phyloP scores from a whole-genome alignment of 73 alveolate genomes.

The Tetrahymena malaccensis region DNA sequence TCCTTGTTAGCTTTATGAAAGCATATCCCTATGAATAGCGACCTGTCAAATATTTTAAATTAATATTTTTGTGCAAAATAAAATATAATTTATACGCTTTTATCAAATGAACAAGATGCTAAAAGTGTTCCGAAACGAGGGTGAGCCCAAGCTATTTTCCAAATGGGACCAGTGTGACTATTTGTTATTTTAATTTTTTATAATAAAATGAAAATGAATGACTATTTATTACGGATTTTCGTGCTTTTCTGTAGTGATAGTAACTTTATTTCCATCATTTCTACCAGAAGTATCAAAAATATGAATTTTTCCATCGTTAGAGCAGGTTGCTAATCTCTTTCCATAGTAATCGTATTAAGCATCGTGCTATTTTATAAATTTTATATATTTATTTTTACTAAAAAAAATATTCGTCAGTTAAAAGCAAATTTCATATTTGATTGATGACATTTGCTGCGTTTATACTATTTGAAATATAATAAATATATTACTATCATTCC shows the following conservation, averaged over 20 bases:
- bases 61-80: neutral
- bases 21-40: neutral
- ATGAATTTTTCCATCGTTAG: slow-evolving; percentile 40
- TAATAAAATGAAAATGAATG: neutral
- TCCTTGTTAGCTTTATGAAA: neutral
- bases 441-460: neutral
- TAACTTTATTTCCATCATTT: neutral
- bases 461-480: neutral
- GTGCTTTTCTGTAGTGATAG: neutral
- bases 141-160: slow-evolving; percentile 59
- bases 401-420: no score
- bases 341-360: slow-evolving; percentile 58
- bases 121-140: slow-evolving; percentile 55
- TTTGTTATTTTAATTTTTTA: neutral
- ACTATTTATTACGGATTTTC: neutral
- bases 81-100: slow-evolving; percentile 28
- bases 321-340: slow-evolving; percentile 49
- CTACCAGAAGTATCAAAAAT: slow-evolving; percentile 32
- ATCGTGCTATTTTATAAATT: slow-evolving; percentile 17
- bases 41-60: neutral
- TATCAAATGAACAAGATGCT: slow-evolving; percentile 65
- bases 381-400: neutral
- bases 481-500: neutral
- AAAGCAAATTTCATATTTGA: neutral
- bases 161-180: slow-evolving; percentile 51